A percentile compares a stretch with the other conserved stretches of the same genome.
These are phyloP conservation scores for Ceratocystis destructans DNA, from an alignment of 2,329 filamentous ascomycete genomes.

Conservation along the genomic window DNA sequence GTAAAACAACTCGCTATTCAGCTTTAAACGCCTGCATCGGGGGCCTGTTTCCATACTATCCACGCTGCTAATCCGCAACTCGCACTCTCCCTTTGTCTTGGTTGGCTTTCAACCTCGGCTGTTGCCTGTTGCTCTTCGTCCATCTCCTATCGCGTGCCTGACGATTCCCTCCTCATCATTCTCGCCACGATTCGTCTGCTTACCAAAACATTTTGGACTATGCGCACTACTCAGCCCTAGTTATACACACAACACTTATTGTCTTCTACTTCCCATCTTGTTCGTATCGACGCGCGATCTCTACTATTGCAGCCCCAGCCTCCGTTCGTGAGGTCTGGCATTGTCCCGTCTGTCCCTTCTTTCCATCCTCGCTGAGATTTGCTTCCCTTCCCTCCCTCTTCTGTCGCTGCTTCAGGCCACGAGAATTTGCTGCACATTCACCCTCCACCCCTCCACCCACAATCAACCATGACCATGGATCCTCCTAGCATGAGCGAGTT, in stretches of 20 bases:
- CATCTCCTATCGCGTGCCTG: background rate
- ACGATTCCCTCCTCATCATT: background rate
- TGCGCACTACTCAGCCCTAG: background rate
- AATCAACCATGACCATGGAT: conserved; percentile 34
- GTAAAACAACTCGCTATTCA: no score
- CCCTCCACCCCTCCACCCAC: background rate
- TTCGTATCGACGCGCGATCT: background rate
- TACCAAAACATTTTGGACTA: background rate
- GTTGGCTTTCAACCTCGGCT: no score
- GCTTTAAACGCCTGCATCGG: no score
- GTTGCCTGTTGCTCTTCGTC: background rate
- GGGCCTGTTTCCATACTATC: no score
- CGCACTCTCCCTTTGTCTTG: no score
- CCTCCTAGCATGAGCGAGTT: conserved; percentile 52
- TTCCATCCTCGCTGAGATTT: conserved; percentile 20
- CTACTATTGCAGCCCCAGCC: conserved; percentile 1
- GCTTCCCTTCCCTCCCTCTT: conserved; percentile 22
- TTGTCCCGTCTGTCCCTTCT: conserved; percentile 19
- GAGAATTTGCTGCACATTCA: conserved; percentile 12
- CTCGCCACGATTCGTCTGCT: background rate
- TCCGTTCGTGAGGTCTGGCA: conserved; percentile 17
- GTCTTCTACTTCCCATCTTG: background rate
- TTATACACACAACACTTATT: background rate
- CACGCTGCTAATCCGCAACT: no score
- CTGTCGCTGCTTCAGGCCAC: conserved; percentile 13